Conservation (phyloP, 495 filamentous ascomycete species). For the Neohortaea acidophila region DNA sequence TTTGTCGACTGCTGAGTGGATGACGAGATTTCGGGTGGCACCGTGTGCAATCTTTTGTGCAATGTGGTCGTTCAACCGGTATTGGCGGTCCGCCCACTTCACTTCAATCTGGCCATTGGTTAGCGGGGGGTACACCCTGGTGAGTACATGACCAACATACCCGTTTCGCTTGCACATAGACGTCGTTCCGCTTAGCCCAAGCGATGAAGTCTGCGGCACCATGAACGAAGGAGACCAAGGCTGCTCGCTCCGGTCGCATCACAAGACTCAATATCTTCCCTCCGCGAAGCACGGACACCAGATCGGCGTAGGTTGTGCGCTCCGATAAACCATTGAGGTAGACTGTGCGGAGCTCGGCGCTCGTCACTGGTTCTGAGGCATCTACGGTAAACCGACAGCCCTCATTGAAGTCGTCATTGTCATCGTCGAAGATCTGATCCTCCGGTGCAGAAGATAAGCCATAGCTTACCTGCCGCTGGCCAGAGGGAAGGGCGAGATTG, state of each 20-base stretch:
- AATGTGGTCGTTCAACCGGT: conserved; percentile 49
- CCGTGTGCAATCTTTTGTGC: conserved; percentile 50
- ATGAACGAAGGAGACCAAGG: conserved; percentile 56
- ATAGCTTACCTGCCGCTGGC: conserved; percentile 8
- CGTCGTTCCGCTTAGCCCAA: conserved; percentile 46
- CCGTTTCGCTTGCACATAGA: conserved; percentile 54
- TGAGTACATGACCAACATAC: conserved; percentile 33
- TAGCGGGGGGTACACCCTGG: conserved; percentile 8
- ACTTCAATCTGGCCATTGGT: conserved; percentile 42
- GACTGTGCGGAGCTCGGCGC: conserved; percentile 46
- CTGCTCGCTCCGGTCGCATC: conserved; percentile 45
- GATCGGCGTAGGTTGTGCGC: conserved; percentile 48
- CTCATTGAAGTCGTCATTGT: conserved; percentile 13
- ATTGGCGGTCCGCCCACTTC: conserved; percentile 61
- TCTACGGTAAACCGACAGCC: too few species aligned
- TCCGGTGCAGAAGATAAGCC: conserved; percentile 7
- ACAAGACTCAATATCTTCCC: conserved; percentile 57
- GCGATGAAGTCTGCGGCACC: conserved; percentile 46
- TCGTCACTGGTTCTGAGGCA: not conserved
- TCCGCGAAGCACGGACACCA: conserved; percentile 50
- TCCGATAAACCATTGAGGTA: conserved; percentile 48
- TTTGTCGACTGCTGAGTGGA: conserved; percentile 40
- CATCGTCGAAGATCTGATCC: conserved; percentile 6
- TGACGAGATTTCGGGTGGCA: conserved; percentile 63
- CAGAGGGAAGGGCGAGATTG: not conserved